These are phyloP conservation scores for Penicillium sp. DNA, from an alignment of 2,329 filamentous ascomycete genomes.

Conservation along the genomic window DNA sequence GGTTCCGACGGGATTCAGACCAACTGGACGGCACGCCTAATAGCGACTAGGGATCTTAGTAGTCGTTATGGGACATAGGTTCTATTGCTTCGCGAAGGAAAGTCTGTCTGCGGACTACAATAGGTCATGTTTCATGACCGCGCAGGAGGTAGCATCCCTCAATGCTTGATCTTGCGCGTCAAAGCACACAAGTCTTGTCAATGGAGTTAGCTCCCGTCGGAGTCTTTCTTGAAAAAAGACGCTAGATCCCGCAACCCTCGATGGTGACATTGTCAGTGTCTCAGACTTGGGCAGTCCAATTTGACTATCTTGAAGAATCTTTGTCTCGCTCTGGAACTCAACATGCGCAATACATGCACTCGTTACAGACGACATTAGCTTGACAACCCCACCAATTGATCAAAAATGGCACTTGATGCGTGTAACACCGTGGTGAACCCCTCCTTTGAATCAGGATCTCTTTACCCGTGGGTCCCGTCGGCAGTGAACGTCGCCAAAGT, in stretches of 20 bases:
- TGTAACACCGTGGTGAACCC: conserved; percentile 26
- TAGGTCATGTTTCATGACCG: not conserved
- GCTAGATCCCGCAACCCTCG: conserved; percentile 4
- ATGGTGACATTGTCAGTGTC: not conserved
- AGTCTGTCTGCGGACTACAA: not conserved
- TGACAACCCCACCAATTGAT: not conserved
- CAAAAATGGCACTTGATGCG: conserved; percentile 17
- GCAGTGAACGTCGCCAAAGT: conserved; percentile 22
- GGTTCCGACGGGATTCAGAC: too few relatives aligned
- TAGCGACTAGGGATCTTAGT: not conserved
- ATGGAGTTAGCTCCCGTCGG: not conserved
- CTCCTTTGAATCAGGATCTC: conserved; percentile 24
- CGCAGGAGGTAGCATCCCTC: not conserved
- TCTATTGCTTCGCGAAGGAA: not conserved
- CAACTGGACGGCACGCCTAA: not conserved
- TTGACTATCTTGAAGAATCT: not conserved
- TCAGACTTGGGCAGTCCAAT: not conserved
- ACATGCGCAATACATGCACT: not conserved
- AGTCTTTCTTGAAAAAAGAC: not conserved
- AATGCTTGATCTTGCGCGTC: not conserved
- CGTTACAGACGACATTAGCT: not conserved
- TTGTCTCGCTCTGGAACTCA: not conserved
- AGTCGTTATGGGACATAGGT: not conserved
- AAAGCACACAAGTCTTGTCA: not conserved
- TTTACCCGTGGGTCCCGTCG: conserved; percentile 23